Percentiles rank a stretch among this genome's conserved stretches.
These are phyloP conservation scores for Eucalyptus paniculata DNA, from an alignment of 345 rosid genomes.

Conservation along the genomic window DNA sequence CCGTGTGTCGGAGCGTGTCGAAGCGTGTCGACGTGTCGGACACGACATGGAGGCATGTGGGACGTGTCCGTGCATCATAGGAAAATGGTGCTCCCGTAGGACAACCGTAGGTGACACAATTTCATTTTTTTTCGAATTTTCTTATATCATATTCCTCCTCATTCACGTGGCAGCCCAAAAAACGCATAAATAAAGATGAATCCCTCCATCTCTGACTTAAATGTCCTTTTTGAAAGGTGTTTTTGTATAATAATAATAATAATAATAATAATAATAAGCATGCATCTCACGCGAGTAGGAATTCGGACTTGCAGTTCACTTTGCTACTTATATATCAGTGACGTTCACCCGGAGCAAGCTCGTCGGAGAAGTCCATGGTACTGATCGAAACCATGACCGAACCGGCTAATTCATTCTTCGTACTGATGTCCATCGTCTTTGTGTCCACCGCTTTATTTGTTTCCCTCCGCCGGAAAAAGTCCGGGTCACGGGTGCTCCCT, in stretches of 20 bases:
- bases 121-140: not conserved
- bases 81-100: accelerated
- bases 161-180: not conserved
- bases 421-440: not conserved
- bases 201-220: too few species aligned
- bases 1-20: too few species aligned
- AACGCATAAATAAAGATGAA: too few species aligned
- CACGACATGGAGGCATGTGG: too few species aligned
- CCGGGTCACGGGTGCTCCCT: constrained; percentile 7
- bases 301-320: not conserved
- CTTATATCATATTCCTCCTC: not conserved
- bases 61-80: too few species aligned
- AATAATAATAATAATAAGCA: not conserved
- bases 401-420: not conserved
- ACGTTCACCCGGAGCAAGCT: not conserved
- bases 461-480: not conserved
- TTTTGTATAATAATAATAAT: too few species aligned
- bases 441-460: not conserved
- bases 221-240: too few species aligned
- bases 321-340: not conserved
- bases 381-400: not conserved
- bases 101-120: not conserved
- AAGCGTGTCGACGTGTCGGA: too few species aligned
- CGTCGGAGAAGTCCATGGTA: not conserved
- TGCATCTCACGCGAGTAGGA: not conserved